Percentiles rank a stretch among this genome's conserved stretches.
Evolutionary conservation across 331 rosid genomes (phyloP).

Genomic region (Quercus phellos): DNA sequence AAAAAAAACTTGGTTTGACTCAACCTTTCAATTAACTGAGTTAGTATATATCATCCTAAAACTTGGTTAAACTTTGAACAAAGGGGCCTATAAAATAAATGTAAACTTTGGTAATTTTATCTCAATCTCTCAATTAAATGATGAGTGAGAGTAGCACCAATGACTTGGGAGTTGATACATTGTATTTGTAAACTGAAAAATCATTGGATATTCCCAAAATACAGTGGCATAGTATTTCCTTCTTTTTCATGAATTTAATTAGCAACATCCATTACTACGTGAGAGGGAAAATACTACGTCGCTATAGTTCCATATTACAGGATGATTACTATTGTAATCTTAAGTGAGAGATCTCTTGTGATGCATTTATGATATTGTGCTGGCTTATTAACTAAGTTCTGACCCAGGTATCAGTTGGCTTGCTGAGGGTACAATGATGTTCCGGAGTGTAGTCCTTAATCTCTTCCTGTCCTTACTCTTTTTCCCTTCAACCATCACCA

Average conservation of each 20-base stretch:
- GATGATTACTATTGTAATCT: background rate
- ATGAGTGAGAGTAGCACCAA: no score
- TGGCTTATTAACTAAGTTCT: conserved; percentile 1
- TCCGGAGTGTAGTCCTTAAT: conserved; percentile 2
- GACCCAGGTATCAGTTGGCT: background rate
- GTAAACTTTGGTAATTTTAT: no score
- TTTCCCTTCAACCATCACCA: background rate
- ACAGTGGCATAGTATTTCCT: no score
- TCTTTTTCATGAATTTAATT: no score
- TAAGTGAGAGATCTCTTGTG: background rate
- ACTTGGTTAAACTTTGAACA: background rate
- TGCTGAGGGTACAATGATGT: conserved; percentile 22
- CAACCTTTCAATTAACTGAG: background rate
- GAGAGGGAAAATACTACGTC: no score
- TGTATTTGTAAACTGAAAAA: no score
- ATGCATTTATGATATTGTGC: conserved; percentile 2
- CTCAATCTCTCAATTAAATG: no score
- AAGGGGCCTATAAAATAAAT: no score
- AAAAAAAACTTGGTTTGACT: background rate
- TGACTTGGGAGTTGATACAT: no score
- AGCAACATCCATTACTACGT: no score
- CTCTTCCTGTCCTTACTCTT: conserved; percentile 1
- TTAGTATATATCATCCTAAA: background rate
- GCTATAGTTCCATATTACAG: no score
- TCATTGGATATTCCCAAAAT: no score